Evolutionary conservation across 2,329 filamentous ascomycete genomes (phyloP), one percentile per base, ranked within the genome.

Genomic region (Chalara sp.): DNA sequence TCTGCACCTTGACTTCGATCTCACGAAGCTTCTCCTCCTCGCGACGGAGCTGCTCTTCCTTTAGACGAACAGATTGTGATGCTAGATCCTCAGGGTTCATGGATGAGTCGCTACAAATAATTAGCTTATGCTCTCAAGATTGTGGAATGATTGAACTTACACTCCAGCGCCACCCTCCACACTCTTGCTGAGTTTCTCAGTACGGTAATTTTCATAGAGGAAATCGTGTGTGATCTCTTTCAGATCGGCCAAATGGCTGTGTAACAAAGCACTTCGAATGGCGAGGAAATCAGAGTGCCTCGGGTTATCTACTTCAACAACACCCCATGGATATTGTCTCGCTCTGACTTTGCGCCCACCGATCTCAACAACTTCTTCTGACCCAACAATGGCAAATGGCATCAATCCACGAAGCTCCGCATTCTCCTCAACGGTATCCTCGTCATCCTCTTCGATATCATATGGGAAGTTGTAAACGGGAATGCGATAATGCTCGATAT

Each of bases 221-320:
- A 99, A 99, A 73, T 99, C 93, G 72, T 99, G 93, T 48, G 93
- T 99, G 68, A 99, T 99, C 73, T 99, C 93, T 84, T 99, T 99
- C 65, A 99, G 76, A 71, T 99, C 93, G 55, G 93, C 93, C 68
- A 99, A 76, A 77, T 99, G 93, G 74, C 90, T 96, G 80, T 99
- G 93, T 56, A 99, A 81, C 51, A 99, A 84, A 50, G 93, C 93
- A 53, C 91, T 96, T 69, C 93, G 86, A 67, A 99, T 96, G 58
- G 93, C 93, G 60, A 99, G 76, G 79, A 99, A 99, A 72, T 99
- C 93, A 45, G 91, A 96, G 77, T 99, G 93, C 67, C 93, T 89
- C 65, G 95, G 92, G 78, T 99, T 99, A 72, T 99, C 93, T 54
- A 99, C 92, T 78, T 99, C 93, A 46, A 97, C 93, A 57, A 97